These are phyloP conservation scores for Fusarium buharicum DNA, from an alignment of 2,329 filamentous ascomycete species.

Conservation along the genomic window DNA sequence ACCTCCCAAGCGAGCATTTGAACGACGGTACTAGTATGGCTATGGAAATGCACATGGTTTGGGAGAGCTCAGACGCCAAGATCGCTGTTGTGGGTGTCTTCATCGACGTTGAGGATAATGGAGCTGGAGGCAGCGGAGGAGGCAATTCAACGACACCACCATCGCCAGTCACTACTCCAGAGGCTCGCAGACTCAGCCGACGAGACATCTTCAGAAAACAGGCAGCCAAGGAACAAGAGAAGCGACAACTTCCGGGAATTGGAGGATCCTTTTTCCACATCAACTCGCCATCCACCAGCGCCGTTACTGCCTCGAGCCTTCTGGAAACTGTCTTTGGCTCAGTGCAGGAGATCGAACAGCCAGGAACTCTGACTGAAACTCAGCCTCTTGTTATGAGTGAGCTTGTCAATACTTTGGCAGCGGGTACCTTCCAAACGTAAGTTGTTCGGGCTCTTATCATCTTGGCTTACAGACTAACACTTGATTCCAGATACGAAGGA, in stretches of 20 bases:
- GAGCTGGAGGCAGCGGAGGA: slow-evolving; percentile 7
- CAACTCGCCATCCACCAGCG: slow-evolving; percentile 3
- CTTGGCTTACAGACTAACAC: background rate
- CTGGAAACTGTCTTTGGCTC: slow-evolving; percentile 52
- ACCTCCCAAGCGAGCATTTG: slow-evolving; percentile 68
- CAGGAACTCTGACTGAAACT: slow-evolving; percentile 54
- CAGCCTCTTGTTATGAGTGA: slow-evolving; percentile 55
- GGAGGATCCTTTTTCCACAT: slow-evolving; percentile 19
- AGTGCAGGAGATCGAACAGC: slow-evolving; percentile 49
- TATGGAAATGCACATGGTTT: slow-evolving; percentile 50
- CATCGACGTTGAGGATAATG: slow-evolving; percentile 39
- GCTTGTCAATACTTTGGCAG: slow-evolving; percentile 48
- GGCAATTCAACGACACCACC: slow-evolving; percentile 10
- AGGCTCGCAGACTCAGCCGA: background rate
- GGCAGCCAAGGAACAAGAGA: background rate
- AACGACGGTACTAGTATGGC: slow-evolving; percentile 53
- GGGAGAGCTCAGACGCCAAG: slow-evolving; percentile 35
- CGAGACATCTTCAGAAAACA: slow-evolving; percentile 15
- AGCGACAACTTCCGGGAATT: slow-evolving; percentile 24
- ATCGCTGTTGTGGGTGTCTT: slow-evolving; percentile 48
- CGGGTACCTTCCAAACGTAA: slow-evolving; percentile 47
- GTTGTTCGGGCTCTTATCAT: background rate
- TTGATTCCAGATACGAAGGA: slow-evolving; percentile 57
- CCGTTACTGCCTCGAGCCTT: slow-evolving; percentile 40
- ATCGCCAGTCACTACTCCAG: background rate